Evolutionary conservation across 306 rosid species (phyloP).

Genomic region (Rosa persica): DNA sequence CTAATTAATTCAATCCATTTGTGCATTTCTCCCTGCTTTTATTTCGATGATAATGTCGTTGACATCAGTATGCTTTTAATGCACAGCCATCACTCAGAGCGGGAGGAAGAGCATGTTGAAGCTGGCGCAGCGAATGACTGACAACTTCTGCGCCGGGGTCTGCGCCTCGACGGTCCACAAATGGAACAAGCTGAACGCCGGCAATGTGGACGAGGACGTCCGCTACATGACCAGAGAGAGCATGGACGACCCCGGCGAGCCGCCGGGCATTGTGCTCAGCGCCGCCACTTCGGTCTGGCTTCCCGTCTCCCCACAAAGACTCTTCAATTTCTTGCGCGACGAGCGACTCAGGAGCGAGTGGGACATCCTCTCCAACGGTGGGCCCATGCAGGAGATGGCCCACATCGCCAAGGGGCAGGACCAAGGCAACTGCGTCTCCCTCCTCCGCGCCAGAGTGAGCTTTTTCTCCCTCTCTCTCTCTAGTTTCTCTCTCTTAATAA

Average conservation of each 20-base stretch:
- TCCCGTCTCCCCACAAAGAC: slow-evolving; percentile 56
- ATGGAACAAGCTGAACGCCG: slow-evolving; percentile 83
- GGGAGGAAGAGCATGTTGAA: slow-evolving; percentile 95
- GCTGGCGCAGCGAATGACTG: slow-evolving; percentile 92
- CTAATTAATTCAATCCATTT: not conserved
- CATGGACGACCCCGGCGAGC: slow-evolving; percentile 90
- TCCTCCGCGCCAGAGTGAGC: slow-evolving; percentile 71
- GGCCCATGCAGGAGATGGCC: slow-evolving; percentile 99
- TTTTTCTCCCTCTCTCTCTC: not conserved
- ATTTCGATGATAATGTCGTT: not conserved
- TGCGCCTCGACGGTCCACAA: slow-evolving; percentile 91
- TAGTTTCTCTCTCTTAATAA: not conserved
- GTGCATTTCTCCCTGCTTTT: not conserved
- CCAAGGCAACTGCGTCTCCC: slow-evolving; percentile 87
- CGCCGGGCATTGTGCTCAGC: slow-evolving; percentile 90
- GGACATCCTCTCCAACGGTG: slow-evolving; percentile 96
- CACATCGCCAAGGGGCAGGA: slow-evolving; percentile 92
- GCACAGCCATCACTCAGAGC: slow-evolving; percentile 55
- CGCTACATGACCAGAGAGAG: slow-evolving; percentile 95
- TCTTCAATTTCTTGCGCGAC: slow-evolving; percentile 80
- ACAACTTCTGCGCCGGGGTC: slow-evolving; percentile 94
- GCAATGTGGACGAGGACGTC: slow-evolving; percentile 77
- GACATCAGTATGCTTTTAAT: not conserved
- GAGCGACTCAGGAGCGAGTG: slow-evolving; percentile 87
- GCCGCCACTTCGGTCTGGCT: slow-evolving; percentile 97